Conservation (phyloP, 371 early-diverging fungal species). For the Mortierella sp. region DNA sequence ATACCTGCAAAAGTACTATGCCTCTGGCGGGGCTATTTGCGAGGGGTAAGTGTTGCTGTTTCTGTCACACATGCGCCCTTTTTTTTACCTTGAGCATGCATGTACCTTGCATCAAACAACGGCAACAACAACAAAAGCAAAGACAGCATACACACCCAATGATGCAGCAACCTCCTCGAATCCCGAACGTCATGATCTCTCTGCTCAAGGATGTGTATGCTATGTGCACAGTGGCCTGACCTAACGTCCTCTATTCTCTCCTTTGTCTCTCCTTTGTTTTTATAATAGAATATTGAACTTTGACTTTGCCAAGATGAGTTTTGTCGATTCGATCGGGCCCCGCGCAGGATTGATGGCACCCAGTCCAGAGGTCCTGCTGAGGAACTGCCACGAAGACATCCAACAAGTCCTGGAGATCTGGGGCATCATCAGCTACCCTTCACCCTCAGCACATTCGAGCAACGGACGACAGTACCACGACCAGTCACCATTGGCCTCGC, state of each 20-base stretch:
- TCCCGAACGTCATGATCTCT: not conserved
- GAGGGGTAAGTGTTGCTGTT: slow-evolving; percentile 46
- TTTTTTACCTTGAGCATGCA: not conserved
- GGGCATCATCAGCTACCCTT: slow-evolving; percentile 56
- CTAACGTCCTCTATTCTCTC: not conserved
- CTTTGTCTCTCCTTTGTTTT: too few species aligned
- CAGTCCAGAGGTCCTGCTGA: slow-evolving; percentile 44
- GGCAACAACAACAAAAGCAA: slow-evolving; percentile 17
- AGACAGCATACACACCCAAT: not conserved
- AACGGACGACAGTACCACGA: slow-evolving; percentile 11
- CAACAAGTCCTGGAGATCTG: slow-evolving; percentile 56
- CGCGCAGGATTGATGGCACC: slow-evolving; percentile 45
- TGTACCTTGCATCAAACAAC: not conserved
- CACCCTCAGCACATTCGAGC: slow-evolving; percentile 19
- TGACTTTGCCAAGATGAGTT: slow-evolving; percentile 27
- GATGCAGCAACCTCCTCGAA: not conserved
- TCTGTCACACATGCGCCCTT: not conserved
- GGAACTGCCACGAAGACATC: slow-evolving; percentile 54
- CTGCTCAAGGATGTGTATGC: not conserved
- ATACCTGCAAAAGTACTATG: slow-evolving; percentile 59
- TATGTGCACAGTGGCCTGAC: not conserved
- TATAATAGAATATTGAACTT: not conserved
- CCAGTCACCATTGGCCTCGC: slow-evolving; percentile 31
- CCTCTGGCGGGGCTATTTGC: slow-evolving; percentile 52
- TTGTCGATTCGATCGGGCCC: slow-evolving; percentile 41